phyloP scores from a whole-genome alignment of 495 filamentous ascomycete species.

The Hypoxylon trugodes region DNA sequence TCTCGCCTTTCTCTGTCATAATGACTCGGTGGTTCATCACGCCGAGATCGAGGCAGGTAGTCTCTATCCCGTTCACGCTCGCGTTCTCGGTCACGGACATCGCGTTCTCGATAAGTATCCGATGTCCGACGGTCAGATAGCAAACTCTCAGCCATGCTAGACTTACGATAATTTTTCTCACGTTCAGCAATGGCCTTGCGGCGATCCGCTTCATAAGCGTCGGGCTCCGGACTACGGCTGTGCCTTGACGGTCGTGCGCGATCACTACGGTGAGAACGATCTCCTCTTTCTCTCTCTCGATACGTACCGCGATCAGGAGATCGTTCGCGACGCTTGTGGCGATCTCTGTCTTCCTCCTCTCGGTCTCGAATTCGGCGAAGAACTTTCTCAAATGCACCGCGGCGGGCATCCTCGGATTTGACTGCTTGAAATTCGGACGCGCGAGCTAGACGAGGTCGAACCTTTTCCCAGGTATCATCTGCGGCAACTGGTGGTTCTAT shows the following conservation, averaged over 20 bases:
- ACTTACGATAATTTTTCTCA: constrained; percentile 85
- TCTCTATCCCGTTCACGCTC: constrained; percentile 51
- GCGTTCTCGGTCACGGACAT: constrained; percentile 59
- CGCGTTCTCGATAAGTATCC: constrained; percentile 60
- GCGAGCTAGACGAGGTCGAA: constrained; percentile 78
- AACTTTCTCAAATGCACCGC: constrained; percentile 89
- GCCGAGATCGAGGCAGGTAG: constrained; percentile 57
- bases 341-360: constrained; percentile 87
- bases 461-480: constrained; percentile 85
- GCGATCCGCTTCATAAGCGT: constrained; percentile 89
- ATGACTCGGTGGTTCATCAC: constrained; percentile 60
- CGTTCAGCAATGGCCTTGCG: constrained; percentile 86
- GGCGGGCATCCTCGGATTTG: constrained; percentile 80
- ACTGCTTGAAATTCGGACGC: constrained; percentile 84
- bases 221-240: constrained; percentile 82
- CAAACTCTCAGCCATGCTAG: constrained; percentile 69
- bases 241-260: constrained; percentile 59
- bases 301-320: constrained; percentile 67
- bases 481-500: constrained; percentile 83
- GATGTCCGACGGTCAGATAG: constrained; percentile 59
- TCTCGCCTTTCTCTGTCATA: constrained; percentile 77
- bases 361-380: constrained; percentile 90
- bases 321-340: constrained; percentile 69
- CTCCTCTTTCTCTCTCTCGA: constrained; percentile 66
- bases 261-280: constrained; percentile 67